These are phyloP conservation scores for Colletotrichum lentis DNA, from an alignment of 2,329 filamentous ascomycete genomes.

Conservation along the genomic window DNA sequence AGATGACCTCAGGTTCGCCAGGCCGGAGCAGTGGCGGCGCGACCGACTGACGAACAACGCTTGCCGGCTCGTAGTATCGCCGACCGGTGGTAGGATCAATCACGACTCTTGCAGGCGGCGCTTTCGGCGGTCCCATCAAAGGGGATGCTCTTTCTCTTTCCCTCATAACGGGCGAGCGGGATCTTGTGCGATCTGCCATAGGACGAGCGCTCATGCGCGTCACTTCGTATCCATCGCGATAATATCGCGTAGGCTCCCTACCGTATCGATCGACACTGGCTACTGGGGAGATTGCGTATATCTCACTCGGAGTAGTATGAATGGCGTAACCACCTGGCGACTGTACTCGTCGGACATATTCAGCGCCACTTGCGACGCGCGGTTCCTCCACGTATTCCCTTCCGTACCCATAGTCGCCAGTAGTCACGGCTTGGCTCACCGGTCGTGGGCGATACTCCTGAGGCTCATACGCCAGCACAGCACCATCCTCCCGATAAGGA, in stretches of 20 bases:
- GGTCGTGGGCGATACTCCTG: slow-evolving; percentile 41
- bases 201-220: slow-evolving; percentile 59
- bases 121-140: slow-evolving; percentile 60
- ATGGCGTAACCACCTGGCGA: slow-evolving; percentile 50
- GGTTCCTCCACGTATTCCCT: slow-evolving; percentile 48
- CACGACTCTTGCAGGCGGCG: slow-evolving; percentile 72
- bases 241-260: slow-evolving; percentile 53
- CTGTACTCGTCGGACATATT: slow-evolving; percentile 49
- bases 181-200: slow-evolving; percentile 57
- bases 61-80: slow-evolving; percentile 71
- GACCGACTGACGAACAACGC: slow-evolving; percentile 61
- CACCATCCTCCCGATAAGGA: slow-evolving; percentile 44
- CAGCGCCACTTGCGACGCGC: slow-evolving; percentile 44
- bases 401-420: slow-evolving; percentile 43
- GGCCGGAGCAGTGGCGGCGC: slow-evolving; percentile 54
- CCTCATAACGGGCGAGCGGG: slow-evolving; percentile 57
- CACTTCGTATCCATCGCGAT: slow-evolving; percentile 54
- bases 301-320: slow-evolving; percentile 50
- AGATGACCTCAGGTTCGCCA: slow-evolving; percentile 65
- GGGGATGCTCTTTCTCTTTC: slow-evolving; percentile 56
- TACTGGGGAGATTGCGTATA: slow-evolving; percentile 50
- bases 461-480: slow-evolving; percentile 45
- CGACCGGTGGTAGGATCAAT: slow-evolving; percentile 80
- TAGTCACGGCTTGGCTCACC: slow-evolving; percentile 36
- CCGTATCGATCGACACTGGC: slow-evolving; percentile 56